A percentile compares a stretch with the other conserved stretches of the same genome.
Evolutionary conservation across 805 yeast species (phyloP).

Genomic region (Nakazawaea laoshanensis): DNA sequence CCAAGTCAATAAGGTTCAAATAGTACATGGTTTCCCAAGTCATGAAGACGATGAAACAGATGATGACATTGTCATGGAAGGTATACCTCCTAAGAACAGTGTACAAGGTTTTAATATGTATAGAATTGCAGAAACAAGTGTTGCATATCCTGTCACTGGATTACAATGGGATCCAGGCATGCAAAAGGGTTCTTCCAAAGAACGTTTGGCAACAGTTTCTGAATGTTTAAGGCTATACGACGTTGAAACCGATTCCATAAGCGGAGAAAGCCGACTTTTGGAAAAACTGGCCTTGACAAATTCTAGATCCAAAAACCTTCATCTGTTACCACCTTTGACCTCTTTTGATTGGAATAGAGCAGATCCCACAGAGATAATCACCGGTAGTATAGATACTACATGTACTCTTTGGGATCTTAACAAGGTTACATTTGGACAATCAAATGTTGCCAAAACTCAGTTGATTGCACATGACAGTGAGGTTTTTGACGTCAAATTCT

Average conservation of each 20-base stretch:
- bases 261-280: constrained; percentile 16
- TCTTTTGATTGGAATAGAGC: constrained; percentile 86
- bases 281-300: constrained; percentile 33
- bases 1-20: constrained; percentile 53
- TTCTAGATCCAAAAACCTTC: constrained; percentile 34
- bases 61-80: constrained; percentile 10
- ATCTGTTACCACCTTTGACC: constrained; percentile 78
- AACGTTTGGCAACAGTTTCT: constrained; percentile 57
- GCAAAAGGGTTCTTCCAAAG: constrained; percentile 18
- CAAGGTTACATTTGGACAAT: constrained; percentile 36
- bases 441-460: constrained; percentile 75
- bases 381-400: constrained; percentile 90
- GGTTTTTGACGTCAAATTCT: constrained; percentile 85
- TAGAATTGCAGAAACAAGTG: constrained; percentile 40
- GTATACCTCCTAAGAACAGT: constrained; percentile 9
- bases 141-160: constrained; percentile 64
- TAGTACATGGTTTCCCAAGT: constrained; percentile 28
- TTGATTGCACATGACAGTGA: constrained; percentile 94
- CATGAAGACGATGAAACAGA: constrained; percentile 15
- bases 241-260: constrained; percentile 13
- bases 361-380: constrained; percentile 64
- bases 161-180: constrained; percentile 63
- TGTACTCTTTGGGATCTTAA: constrained; percentile 92
- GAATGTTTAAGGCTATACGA: constrained; percentile 57
- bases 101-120: constrained; percentile 31